Evolutionary conservation across 768 basidiomycete genomes (phyloP).

Genomic region (Tulasnella sp.): DNA sequence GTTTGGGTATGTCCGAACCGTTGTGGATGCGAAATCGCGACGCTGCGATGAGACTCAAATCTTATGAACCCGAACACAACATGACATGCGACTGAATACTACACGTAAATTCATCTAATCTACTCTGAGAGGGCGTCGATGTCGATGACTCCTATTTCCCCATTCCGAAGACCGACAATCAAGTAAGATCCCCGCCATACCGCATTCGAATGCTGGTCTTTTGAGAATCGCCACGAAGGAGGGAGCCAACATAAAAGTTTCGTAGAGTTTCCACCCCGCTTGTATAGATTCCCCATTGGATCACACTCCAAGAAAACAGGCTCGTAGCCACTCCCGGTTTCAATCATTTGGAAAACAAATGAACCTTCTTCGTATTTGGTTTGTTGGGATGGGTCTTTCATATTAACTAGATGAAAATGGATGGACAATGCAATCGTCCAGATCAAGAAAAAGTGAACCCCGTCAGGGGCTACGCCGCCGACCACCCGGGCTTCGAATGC

Average conservation of each 20-base stretch:
- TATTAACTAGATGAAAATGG: not conserved
- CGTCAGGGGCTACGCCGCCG: too few relatives aligned
- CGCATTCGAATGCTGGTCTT: not conserved
- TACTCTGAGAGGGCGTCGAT: not conserved
- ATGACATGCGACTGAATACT: not conserved
- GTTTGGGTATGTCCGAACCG: too few relatives aligned
- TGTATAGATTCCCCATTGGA: not conserved
- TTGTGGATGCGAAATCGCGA: too few relatives aligned
- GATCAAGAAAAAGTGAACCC: too few relatives aligned
- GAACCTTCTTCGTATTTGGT: not conserved
- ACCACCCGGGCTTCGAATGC: too few relatives aligned
- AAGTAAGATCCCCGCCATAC: not conserved
- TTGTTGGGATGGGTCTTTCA: not conserved
- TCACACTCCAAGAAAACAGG: not conserved
- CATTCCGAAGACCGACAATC: not conserved
- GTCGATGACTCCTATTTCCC: not conserved
- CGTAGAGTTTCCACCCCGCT: not conserved
- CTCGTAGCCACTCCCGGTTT: not conserved
- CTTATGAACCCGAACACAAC: too few relatives aligned
- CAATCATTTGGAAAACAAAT: not conserved
- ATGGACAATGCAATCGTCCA: too few relatives aligned
- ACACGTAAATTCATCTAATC: not conserved
- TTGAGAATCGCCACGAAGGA: not conserved
- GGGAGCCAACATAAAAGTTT: not conserved
- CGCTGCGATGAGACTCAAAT: too few relatives aligned